Percentiles rank a stretch among this genome's conserved stretches.
Conservation (phyloP, 805 yeast genomes). For the Myxozyma monticola region DNA sequence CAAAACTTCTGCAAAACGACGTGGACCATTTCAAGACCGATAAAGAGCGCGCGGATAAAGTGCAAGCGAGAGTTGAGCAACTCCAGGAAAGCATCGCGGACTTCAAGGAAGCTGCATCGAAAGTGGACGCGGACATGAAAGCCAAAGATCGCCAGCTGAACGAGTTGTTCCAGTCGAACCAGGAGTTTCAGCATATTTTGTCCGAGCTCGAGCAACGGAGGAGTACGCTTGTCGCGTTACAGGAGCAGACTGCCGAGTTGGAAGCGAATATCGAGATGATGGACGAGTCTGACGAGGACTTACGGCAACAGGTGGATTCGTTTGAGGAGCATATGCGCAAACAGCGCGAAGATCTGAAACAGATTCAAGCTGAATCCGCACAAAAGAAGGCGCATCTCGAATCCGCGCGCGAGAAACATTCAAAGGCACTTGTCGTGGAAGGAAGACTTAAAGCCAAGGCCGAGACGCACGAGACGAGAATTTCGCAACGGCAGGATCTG, state of each 20-base stretch:
- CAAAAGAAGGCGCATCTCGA: conserved; percentile 35
- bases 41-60: conserved; percentile 65
- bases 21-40: conserved; percentile 77
- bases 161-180: conserved; percentile 68
- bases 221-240: conserved; percentile 48
- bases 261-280: conserved; percentile 49
- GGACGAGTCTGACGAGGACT: conserved; percentile 46
- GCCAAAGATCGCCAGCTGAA: conserved; percentile 60
- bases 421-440: conserved; percentile 47
- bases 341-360: conserved; percentile 32
- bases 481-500: conserved; percentile 22
- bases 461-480: conserved; percentile 25
- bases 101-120: conserved; percentile 51
- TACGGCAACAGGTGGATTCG: conserved; percentile 45
- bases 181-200: conserved; percentile 72
- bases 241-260: conserved; percentile 55
- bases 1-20: conserved; percentile 71
- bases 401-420: conserved; percentile 39
- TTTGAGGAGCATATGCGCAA: conserved; percentile 41
- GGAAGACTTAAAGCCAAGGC: conserved; percentile 56
- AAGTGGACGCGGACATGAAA: conserved; percentile 52
- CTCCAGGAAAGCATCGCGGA: conserved; percentile 48
- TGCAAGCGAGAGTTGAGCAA: conserved; percentile 49
- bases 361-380: conserved; percentile 34
- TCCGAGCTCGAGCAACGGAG: conserved; percentile 60